Evolutionary conservation across 225 moss, liverwort and hornwort species (phyloP), one percentile per base, ranked within the genome.

Genomic region (Lunularia cruciata): DNA sequence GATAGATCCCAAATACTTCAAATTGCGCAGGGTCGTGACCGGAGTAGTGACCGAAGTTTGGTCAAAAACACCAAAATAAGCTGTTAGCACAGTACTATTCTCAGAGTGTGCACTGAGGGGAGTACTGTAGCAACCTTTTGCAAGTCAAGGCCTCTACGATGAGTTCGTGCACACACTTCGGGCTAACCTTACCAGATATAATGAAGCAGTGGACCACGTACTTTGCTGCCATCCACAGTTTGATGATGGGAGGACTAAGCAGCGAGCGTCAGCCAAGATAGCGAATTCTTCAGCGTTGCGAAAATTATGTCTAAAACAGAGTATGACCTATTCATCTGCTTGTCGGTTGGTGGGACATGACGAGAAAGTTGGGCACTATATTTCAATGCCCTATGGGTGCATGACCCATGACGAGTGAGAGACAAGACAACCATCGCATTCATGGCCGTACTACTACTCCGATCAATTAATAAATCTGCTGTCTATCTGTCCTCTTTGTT

Each of bases 271-370:
- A n/a, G n/a, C n/a, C n/a, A n/a, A n/a, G n/a, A n/a, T n/a, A n/a
- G n/a, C n/a, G n/a, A n/a, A 35, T 36, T 15, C 32, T 46, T 15
- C 28, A 18, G 46, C 25, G 18, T 20, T 6, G 15, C 16, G 43
- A 61, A 38, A 25, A 12, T 23, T 25, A 45, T 64, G 14, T 15
- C 19, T 43, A 48, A 32, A 67, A 51, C 49, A 10, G 51, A 36
- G 42, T 32, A 51, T 19, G 32, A 51, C 45, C 67, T 67, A 36
- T 67, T 67, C 26, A 47, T 49, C 34, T 34, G 23, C 47, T 67
- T 67, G 67, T 67, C 67, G 67, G 67, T 48, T 67, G 67, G 33
- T 67, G 48, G 49, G 51, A 67, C 49, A 67, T 52, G 67, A 67
- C 49, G 67, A 49, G 48, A 35, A 47, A 48, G 67, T 33, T 51